phyloP scores from a whole-genome alignment of 371 early-diverging fungal species.

The Parasitella parasitica region DNA sequence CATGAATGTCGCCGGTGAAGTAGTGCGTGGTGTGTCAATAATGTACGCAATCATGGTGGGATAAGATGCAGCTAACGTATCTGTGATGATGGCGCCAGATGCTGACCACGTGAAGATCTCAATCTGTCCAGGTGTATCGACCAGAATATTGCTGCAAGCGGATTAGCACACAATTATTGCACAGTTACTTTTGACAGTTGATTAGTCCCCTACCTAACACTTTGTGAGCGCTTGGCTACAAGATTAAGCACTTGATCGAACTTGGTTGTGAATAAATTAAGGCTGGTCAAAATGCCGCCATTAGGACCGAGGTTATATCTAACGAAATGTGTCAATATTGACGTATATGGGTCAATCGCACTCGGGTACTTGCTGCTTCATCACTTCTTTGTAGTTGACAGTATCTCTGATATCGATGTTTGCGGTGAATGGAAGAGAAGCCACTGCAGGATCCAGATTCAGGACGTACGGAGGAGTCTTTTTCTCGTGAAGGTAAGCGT shows the following conservation, averaged over 20 bases:
- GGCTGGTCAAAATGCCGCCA: constrained; percentile 96
- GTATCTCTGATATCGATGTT: constrained; percentile 99
- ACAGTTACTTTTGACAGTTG: too few species aligned
- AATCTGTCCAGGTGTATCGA: constrained; percentile 99
- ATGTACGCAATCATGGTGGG: constrained; percentile 95
- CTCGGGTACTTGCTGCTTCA: constrained; percentile 81
- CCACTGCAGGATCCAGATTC: constrained; percentile 99
- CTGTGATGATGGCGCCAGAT: constrained; percentile 97
- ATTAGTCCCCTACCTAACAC: constrained; percentile 59
- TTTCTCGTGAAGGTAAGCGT: constrained; percentile 80
- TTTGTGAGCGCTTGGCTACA: constrained; percentile 75
- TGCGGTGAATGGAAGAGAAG: constrained; percentile 88
- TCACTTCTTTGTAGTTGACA: constrained; percentile 98
- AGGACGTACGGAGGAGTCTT: constrained; percentile 86
- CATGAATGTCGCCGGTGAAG: constrained; percentile 97
- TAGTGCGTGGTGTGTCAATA: constrained; percentile 95
- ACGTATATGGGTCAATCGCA: background rate
- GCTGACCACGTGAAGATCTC: constrained; percentile 99
- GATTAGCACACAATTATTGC: too few species aligned
- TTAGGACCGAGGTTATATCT: constrained; percentile 98
- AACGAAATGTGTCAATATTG: constrained; percentile 1
- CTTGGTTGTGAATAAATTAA: constrained; percentile 97
- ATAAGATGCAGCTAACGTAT: constrained; percentile 89
- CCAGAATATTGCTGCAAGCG: constrained; percentile 69
- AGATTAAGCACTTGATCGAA: constrained; percentile 93